Evolutionary conservation across 1,284 basidiomycete genomes (phyloP).

Genomic region (Earliella scabrosa): DNA sequence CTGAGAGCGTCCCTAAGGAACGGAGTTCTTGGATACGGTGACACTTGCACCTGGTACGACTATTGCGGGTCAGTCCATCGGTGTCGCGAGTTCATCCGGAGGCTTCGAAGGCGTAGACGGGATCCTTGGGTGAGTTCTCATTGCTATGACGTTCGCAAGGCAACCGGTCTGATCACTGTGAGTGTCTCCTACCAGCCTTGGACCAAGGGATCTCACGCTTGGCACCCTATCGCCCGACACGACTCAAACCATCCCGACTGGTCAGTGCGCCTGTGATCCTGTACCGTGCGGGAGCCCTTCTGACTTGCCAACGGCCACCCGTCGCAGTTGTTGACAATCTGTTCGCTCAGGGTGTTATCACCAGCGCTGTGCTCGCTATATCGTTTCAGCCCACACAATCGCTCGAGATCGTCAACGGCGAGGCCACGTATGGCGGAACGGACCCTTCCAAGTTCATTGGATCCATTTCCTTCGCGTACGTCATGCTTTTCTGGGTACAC

Average conservation of each 20-base stretch:
- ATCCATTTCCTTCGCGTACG: slow-evolving; percentile 49
- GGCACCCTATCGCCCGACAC: slow-evolving; percentile 31
- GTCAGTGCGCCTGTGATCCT: slow-evolving; percentile 11
- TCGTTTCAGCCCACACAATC: slow-evolving; percentile 51
- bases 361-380: slow-evolving; percentile 47
- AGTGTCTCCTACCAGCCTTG: slow-evolving; percentile 42
- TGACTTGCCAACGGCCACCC: no score
- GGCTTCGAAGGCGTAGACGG: slow-evolving; percentile 51
- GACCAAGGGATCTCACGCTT: slow-evolving; percentile 52
- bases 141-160: not conserved
- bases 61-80: slow-evolving; percentile 56
- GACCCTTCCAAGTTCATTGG: slow-evolving; percentile 50
- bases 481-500: slow-evolving; percentile 22
- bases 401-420: slow-evolving; percentile 40
- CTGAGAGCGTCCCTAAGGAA: slow-evolving; percentile 23
- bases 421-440: slow-evolving; percentile 54
- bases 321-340: slow-evolving; percentile 43
- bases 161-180: not conserved
- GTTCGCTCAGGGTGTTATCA: slow-evolving; percentile 44
- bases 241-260: slow-evolving; percentile 24
- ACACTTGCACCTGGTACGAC: slow-evolving; percentile 35
- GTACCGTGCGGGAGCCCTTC: not conserved
- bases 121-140: slow-evolving; percentile 49
- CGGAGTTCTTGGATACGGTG: slow-evolving; percentile 51
- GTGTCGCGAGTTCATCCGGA: slow-evolving; percentile 50